These are phyloP conservation scores for Basidiobolus meristosporus DNA, from an alignment of 371 early-diverging fungal species.

Conservation along the genomic window DNA sequence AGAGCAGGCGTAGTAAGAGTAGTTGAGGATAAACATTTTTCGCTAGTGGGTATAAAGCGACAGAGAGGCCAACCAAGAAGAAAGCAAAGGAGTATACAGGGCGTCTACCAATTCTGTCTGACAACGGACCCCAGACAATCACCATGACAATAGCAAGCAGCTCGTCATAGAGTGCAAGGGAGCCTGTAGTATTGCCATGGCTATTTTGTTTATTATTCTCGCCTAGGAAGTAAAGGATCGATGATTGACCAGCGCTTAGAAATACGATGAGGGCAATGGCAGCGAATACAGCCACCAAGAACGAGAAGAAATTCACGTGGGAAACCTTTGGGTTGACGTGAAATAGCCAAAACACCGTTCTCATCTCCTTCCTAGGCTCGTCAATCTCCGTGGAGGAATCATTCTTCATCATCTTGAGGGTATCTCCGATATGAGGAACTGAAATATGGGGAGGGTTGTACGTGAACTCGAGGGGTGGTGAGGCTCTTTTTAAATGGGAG, in stretches of 20 bases:
- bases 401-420: too few species aligned
- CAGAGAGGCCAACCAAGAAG: slow-evolving; percentile 14
- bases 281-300: slow-evolving; percentile 25
- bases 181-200: slow-evolving; percentile 10
- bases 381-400: too few species aligned
- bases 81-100: slow-evolving; percentile 25
- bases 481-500: too few species aligned
- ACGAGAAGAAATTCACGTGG: slow-evolving; percentile 23
- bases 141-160: slow-evolving; percentile 20
- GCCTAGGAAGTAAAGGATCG: slow-evolving; percentile 9
- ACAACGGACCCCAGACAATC: slow-evolving; percentile 27
- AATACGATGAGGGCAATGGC: slow-evolving; percentile 29
- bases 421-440: too few species aligned
- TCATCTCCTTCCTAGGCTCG: too few species aligned
- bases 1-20: slow-evolving; percentile 24
- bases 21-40: slow-evolving; percentile 19
- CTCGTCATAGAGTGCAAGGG: slow-evolving; percentile 36
- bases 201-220: slow-evolving; percentile 1
- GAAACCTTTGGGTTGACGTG: slow-evolving; percentile 19
- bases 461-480: too few species aligned
- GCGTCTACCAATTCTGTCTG: slow-evolving; percentile 23
- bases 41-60: slow-evolving; percentile 19
- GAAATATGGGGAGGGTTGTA: too few species aligned
- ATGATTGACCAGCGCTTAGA: slow-evolving; percentile 16
- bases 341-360: slow-evolving; percentile 10